These are phyloP conservation scores for Heimioporus sp. DNA, from an alignment of 768 basidiomycete species.

Conservation along the genomic window DNA sequence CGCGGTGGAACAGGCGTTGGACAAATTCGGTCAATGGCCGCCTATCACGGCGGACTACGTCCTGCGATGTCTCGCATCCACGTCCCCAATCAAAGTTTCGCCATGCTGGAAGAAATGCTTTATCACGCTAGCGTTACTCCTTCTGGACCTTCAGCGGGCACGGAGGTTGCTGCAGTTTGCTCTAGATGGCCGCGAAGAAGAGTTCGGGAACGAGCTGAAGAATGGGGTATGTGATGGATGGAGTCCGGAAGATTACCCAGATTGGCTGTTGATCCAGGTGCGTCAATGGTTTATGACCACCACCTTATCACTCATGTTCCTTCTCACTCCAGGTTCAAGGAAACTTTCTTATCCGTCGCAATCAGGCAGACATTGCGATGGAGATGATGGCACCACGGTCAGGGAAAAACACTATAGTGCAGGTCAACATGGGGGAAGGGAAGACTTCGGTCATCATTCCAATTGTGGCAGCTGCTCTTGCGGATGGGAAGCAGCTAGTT, in stretches of 20 bases:
- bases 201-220: slow-evolving; percentile 24
- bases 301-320: too few relatives aligned
- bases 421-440: neutral
- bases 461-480: slow-evolving; percentile 30
- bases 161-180: slow-evolving; percentile 24
- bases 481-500: slow-evolving; percentile 19
- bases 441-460: slow-evolving; percentile 9
- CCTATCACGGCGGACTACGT: neutral
- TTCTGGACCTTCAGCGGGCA: slow-evolving; percentile 23
- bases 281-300: neutral
- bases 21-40: neutral
- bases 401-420: neutral
- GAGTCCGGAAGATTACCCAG: slow-evolving; percentile 24
- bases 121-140: neutral
- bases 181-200: slow-evolving; percentile 4
- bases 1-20: neutral
- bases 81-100: neutral
- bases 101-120: neutral
- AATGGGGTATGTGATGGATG: slow-evolving; percentile 19
- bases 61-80: neutral
- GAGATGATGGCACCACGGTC: neutral
- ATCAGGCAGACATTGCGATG: slow-evolving; percentile 8
- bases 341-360: slow-evolving; percentile 34
- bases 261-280: slow-evolving; percentile 47
- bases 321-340: neutral